Percentiles rank a stretch among this genome's conserved stretches.
Conservation (phyloP, 768 basidiomycete species). For the Tulasnella calospora region DNA sequence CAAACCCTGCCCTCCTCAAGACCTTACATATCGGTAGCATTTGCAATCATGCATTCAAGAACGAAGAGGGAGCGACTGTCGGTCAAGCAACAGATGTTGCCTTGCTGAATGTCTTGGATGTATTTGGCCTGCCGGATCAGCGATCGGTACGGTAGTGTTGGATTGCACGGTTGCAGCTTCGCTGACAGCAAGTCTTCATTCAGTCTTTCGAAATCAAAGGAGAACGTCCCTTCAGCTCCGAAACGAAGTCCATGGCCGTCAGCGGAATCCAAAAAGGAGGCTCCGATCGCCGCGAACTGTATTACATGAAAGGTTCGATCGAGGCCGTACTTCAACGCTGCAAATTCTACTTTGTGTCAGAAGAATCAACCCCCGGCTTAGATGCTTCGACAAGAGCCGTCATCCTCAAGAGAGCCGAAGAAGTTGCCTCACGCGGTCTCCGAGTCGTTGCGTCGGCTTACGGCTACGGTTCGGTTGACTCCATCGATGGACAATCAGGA, state of each 20-base stretch:
- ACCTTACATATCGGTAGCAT: constrained; percentile 77
- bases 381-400: constrained; percentile 62
- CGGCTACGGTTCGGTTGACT: constrained; percentile 60
- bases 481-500: constrained; percentile 29
- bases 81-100: constrained; percentile 95
- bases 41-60: constrained; percentile 82
- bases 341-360: constrained; percentile 82
- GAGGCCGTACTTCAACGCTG: constrained; percentile 82
- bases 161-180: not conserved
- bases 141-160: constrained; percentile 50
- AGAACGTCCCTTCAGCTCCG: constrained; percentile 89
- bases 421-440: constrained; percentile 68
- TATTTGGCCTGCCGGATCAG: constrained; percentile 64
- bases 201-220: constrained; percentile 37
- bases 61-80: constrained; percentile 66
- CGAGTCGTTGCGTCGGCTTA: constrained; percentile 91
- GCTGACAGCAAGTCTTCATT: not conserved
- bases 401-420: constrained; percentile 65
- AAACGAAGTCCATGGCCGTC: constrained; percentile 90
- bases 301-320: constrained; percentile 89
- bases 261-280: constrained; percentile 59
- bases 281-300: constrained; percentile 57
- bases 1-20: constrained; percentile 59
- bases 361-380: constrained; percentile 78
- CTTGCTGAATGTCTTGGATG: constrained; percentile 67